A percentile compares a stretch with the other conserved stretches of the same genome.
phyloP scores from a whole-genome alignment of 768 basidiomycete genomes.

The Auriscalpium vulgare region DNA sequence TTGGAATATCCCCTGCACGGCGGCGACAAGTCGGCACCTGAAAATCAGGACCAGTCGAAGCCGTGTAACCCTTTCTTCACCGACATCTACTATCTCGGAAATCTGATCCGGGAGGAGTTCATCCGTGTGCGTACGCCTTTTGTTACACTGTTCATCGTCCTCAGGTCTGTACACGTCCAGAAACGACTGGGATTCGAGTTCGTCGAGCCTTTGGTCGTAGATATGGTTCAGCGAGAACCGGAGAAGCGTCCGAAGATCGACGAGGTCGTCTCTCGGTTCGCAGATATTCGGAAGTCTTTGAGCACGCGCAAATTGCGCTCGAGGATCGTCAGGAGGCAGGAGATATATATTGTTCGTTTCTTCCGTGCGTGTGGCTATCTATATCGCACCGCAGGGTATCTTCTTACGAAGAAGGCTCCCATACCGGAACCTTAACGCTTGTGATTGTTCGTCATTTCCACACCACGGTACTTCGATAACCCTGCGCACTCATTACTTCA shows the following conservation, averaged over 20 bases:
- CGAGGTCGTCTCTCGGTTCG: slow-evolving; percentile 22
- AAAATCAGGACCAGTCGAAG: slow-evolving; percentile 9
- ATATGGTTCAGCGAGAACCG: slow-evolving; percentile 30
- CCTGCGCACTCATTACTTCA: too few relatives aligned
- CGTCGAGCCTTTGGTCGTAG: slow-evolving; percentile 8
- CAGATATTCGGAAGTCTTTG: too few relatives aligned
- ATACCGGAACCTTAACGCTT: too few relatives aligned
- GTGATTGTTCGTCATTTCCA: too few relatives aligned
- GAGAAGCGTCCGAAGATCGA: too few relatives aligned
- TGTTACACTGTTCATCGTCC: not conserved
- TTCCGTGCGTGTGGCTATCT: too few relatives aligned
- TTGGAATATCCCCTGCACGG: slow-evolving; percentile 16
- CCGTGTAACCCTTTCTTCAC: slow-evolving; percentile 18
- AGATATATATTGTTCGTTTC: too few relatives aligned
- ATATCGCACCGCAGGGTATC: too few relatives aligned
- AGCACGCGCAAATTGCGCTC: too few relatives aligned
- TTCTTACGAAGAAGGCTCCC: too few relatives aligned
- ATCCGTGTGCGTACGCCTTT: slow-evolving; percentile 8
- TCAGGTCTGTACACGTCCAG: not conserved
- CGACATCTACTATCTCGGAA: slow-evolving; percentile 21
- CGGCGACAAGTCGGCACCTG: slow-evolving; percentile 20
- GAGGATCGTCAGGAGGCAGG: too few relatives aligned
- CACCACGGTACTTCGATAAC: too few relatives aligned
- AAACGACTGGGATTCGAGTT: slow-evolving; percentile 1
- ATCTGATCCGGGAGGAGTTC: slow-evolving; percentile 15